Evolutionary conservation across 1,284 basidiomycete species (phyloP), one percentile per base, ranked within the genome.

Genomic region (Ustilago shanxiensis): DNA sequence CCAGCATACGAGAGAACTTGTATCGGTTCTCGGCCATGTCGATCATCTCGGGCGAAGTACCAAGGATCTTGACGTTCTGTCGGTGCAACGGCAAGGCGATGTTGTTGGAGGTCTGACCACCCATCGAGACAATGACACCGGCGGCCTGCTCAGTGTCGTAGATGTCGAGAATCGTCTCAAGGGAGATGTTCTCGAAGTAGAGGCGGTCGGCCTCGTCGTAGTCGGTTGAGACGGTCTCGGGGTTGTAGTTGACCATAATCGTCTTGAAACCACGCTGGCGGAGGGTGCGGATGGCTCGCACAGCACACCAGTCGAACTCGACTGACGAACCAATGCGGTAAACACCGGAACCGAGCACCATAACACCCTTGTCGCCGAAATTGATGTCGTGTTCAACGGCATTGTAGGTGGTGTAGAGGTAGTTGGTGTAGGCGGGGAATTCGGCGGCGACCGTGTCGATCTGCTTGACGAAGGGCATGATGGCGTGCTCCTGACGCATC

Each of bases 221-320:
- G 87, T 99, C 97, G 52, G 97, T 98, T 84, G 93, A 95, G 85
- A 99, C 96, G 0, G 96, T 99, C 88, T 99, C 97, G 26, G 96
- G 96, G 87, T 98, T 98, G 88, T 98, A 98, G 89, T 98, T 99
- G 88, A 99, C 93, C 97, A 98, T 99, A 88, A 98, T 91, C 9
- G 97, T 98, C 84, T 94, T 95, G 75, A 94, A 89, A n/a, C 95
- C 95, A 84, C 93, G 92, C 50, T 96, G 93, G 67, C 96, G 93
- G 47, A 99, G 89, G 1, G 96, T 98, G 77, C 96, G 89, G 87
- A 98, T 98, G 29, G 95, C 95, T 58, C 95, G 92, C 57, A 99
- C 97, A 20, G 96, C 96, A 87, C 96, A 99, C 97, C 96, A 99
- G 87, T 99, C 96, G 87, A 99, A 99, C 88, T 99, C 97, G 87